These are phyloP conservation scores for Platanthera zijinensis DNA, from an alignment of 106 monocot genomes.

Conservation along the genomic window DNA sequence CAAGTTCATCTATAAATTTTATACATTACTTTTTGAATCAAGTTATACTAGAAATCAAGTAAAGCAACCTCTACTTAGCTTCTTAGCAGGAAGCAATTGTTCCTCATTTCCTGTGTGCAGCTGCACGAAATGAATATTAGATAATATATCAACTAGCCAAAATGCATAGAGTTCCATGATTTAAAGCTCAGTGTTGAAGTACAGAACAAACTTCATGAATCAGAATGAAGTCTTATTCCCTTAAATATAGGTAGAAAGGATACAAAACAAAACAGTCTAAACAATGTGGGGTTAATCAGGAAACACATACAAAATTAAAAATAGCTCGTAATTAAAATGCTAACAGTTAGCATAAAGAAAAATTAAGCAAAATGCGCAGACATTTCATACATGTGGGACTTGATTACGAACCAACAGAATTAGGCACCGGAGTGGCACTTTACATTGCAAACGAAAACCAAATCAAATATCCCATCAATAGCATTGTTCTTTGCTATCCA, in stretches of 20 bases:
- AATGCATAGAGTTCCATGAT: not conserved
- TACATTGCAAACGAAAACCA: not conserved
- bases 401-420: not conserved
- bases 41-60: not conserved
- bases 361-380: not conserved
- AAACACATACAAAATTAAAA: too few relatives aligned
- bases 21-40: not conserved
- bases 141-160: not conserved
- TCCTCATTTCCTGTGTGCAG: conserved; percentile 4
- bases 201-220: too few relatives aligned
- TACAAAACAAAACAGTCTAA: too few relatives aligned
- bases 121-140: not conserved
- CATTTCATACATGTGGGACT: not conserved
- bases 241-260: too few relatives aligned
- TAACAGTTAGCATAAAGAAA: not conserved
- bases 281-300: too few relatives aligned
- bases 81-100: conserved; percentile 24
- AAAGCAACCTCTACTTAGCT: conserved; percentile 41
- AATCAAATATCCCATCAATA: too few relatives aligned
- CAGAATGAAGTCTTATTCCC: too few relatives aligned
- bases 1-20: not conserved
- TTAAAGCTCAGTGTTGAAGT: not conserved
- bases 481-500: not conserved
- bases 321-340: too few relatives aligned
- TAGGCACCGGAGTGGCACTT: not conserved